Percentiles rank a stretch among this genome's conserved stretches.
Evolutionary conservation across 495 filamentous ascomycete genomes (phyloP).

Genomic region (Haplographium delicatum): DNA sequence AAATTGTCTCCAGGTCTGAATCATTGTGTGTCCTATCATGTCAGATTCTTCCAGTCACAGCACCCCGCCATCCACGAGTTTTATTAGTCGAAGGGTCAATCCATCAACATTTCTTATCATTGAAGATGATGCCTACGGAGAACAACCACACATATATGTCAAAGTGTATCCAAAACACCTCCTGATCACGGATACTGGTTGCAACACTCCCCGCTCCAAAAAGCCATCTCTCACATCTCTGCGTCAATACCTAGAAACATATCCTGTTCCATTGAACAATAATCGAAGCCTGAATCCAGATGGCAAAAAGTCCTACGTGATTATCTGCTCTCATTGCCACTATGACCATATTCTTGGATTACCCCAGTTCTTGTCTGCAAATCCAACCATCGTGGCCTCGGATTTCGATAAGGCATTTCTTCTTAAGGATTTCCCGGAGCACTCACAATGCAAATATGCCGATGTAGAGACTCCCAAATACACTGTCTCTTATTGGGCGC

Average conservation of each 20-base stretch:
- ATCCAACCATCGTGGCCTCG: slow-evolving; percentile 31
- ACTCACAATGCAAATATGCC: slow-evolving; percentile 31
- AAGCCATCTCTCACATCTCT: slow-evolving; percentile 18
- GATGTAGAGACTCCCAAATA: slow-evolving; percentile 29
- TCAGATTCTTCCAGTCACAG: too few species aligned
- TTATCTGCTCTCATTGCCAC: slow-evolving; percentile 39
- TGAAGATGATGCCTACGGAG: slow-evolving; percentile 32
- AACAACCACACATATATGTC: slow-evolving; percentile 38
- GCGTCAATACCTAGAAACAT: slow-evolving; percentile 33
- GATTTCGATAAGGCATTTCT: slow-evolving; percentile 30
- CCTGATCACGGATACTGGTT: slow-evolving; percentile 34
- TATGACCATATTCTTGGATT: slow-evolving; percentile 38
- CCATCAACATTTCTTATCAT: slow-evolving; percentile 32
- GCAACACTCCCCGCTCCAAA: slow-evolving; percentile 23
- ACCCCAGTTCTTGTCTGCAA: slow-evolving; percentile 24
- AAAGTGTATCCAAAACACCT: slow-evolving; percentile 29
- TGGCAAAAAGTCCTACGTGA: slow-evolving; percentile 27
- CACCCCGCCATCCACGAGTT: slow-evolving; percentile 23
- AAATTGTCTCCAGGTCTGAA: too few species aligned
- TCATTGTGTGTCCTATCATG: too few species aligned
- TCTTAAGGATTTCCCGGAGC: slow-evolving; percentile 26
- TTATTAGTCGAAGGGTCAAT: slow-evolving; percentile 30
- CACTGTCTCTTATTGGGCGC: slow-evolving; percentile 31
- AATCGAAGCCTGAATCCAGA: slow-evolving; percentile 28
- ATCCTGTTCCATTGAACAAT: slow-evolving; percentile 28